phyloP scores from a whole-genome alignment of 1,284 basidiomycete genomes.

The Papiliotrema fonsecae region DNA sequence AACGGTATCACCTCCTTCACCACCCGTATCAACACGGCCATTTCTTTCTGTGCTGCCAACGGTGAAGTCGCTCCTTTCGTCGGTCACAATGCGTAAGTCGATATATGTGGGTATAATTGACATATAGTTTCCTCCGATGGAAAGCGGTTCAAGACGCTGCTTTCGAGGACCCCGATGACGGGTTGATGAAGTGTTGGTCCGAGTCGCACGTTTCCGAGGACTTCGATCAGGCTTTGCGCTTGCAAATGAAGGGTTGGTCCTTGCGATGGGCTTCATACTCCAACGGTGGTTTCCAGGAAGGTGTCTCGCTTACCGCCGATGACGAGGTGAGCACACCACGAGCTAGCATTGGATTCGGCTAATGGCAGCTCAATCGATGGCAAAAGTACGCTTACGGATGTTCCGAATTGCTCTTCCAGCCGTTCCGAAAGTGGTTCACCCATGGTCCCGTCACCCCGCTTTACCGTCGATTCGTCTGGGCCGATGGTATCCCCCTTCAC shows the following conservation, averaged over 20 bases:
- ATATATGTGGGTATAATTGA: not conserved
- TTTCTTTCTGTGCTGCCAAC: conserved; percentile 64
- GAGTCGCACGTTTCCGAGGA: conserved; percentile 79
- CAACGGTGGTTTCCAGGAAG: conserved; percentile 75
- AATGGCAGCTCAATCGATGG: conserved; percentile 60
- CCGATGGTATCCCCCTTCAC: conserved; percentile 51
- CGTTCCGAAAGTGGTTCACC: conserved; percentile 65
- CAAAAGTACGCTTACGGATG: conserved; percentile 76
- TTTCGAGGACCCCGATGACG: conserved; percentile 64
- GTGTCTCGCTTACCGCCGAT: conserved; percentile 63
- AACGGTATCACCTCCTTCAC: conserved; percentile 80
- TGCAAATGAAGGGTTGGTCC: conserved; percentile 60
- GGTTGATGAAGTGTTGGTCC: conserved; percentile 66
- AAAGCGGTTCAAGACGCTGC: conserved; percentile 74
- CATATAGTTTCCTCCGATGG: conserved; percentile 68
- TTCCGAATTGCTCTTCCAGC: conserved; percentile 71
- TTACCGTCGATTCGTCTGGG: conserved; percentile 70
- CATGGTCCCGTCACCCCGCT: conserved; percentile 72
- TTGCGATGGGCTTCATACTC: conserved; percentile 81
- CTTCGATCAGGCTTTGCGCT: conserved; percentile 67
- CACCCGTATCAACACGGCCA: conserved; percentile 58
- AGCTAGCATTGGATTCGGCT: not conserved
- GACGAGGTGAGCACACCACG: conserved; percentile 34
- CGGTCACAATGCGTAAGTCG: conserved; percentile 65
- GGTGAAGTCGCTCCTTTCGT: conserved; percentile 76